These are phyloP conservation scores for Chernovozyma aurita DNA, from an alignment of 1,139 yeast genomes.

Conservation along the genomic window DNA sequence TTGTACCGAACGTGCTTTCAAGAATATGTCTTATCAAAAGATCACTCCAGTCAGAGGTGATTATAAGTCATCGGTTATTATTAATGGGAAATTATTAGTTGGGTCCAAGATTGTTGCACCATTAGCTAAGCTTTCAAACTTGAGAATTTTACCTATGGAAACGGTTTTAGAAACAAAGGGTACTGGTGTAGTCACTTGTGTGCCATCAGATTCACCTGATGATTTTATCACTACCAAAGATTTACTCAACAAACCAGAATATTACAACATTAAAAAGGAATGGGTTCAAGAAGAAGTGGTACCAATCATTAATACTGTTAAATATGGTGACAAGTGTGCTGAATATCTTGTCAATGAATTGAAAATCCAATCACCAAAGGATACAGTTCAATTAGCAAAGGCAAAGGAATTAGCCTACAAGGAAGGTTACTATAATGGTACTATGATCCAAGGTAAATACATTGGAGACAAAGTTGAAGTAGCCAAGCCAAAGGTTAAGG, in stretches of 20 bases:
- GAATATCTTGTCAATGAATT: constrained; percentile 77
- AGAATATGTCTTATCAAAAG: constrained; percentile 94
- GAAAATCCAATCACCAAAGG: constrained; percentile 95
- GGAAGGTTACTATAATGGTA: constrained; percentile 94
- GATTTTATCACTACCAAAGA: constrained; percentile 86
- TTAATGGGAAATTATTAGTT: constrained; percentile 70
- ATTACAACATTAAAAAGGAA: constrained; percentile 75
- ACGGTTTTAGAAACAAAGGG: constrained; percentile 93
- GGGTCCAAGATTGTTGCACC: constrained; percentile 92
- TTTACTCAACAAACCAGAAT: constrained; percentile 85
- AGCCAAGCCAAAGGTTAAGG: constrained; percentile 85
- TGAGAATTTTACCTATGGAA: constrained; percentile 95
- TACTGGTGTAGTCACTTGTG: constrained; percentile 99
- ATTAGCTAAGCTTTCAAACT: constrained; percentile 60
- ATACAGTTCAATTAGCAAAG: constrained; percentile 74
- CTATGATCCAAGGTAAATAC: constrained; percentile 74
- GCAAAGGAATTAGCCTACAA: constrained; percentile 96
- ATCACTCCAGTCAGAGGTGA: constrained; percentile 86
- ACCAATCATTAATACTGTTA: constrained; percentile 73
- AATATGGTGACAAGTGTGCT: constrained; percentile 88
- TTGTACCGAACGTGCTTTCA: constrained; percentile 95
- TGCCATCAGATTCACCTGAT: constrained; percentile 97
- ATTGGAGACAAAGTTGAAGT: constrained; percentile 85
- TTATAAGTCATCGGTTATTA: constrained; percentile 53
- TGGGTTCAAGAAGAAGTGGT: constrained; percentile 81